phyloP scores from a whole-genome alignment of 345 rosid genomes.

The Brassica cretica region DNA sequence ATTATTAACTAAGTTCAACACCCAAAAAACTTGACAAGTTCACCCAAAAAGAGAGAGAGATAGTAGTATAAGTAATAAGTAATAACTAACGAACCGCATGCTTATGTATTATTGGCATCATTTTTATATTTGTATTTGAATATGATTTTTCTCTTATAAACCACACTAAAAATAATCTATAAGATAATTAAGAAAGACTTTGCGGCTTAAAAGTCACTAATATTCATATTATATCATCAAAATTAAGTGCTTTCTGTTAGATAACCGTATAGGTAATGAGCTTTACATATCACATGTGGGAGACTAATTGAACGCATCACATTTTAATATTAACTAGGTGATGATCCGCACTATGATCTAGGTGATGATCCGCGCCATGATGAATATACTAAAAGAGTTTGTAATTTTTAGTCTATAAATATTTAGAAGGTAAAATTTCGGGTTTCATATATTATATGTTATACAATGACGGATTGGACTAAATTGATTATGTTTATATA shows the following conservation, averaged over 20 bases:
- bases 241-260: conserved; percentile 32
- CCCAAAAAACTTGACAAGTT: neutral
- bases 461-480: too few species aligned
- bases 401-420: too few species aligned
- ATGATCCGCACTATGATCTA: too few species aligned
- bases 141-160: neutral
- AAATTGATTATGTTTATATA: too few species aligned
- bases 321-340: neutral
- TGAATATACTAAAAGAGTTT: too few species aligned
- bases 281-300: conserved; percentile 35
- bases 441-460: too few species aligned
- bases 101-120: conserved; percentile 27
- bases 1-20: neutral
- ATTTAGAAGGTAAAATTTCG: too few species aligned
- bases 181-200: conserved; percentile 15
- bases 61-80: neutral
- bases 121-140: neutral
- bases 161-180: neutral
- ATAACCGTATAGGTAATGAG: conserved; percentile 29
- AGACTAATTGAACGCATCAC: conserved; percentile 10
- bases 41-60: neutral
- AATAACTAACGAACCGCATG: conserved; percentile 10
- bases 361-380: too few species aligned
- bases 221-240: conserved; percentile 12
- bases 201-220: conserved; percentile 23